Conservation (phyloP, 192 early-diverging fungal genomes). For the Gamsiella multidivaricata region DNA sequence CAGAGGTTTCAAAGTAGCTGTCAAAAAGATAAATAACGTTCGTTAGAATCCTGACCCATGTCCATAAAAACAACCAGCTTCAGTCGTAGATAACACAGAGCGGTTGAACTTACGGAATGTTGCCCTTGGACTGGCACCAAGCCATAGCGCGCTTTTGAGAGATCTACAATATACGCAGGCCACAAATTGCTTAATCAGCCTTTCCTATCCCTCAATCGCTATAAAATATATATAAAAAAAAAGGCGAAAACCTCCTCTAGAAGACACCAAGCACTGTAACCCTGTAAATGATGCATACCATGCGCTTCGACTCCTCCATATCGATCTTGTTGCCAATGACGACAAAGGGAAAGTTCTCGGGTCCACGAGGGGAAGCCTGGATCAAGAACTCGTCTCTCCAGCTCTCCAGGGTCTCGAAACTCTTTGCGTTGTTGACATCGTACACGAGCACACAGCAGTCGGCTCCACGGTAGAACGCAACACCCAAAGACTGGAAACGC, state of each 20-base stretch:
- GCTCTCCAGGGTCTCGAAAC: conserved; percentile 95
- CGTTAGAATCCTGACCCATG: neutral
- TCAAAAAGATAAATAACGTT: neutral
- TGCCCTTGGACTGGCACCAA: conserved; percentile 97
- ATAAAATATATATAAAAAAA: neutral
- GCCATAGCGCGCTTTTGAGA: conserved; percentile 94
- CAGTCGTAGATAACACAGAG: neutral
- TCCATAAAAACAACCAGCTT: neutral
- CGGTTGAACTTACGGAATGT: conserved; percentile 78
- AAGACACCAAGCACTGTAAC: neutral
- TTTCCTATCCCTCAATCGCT: neutral
- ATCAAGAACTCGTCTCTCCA: conserved; percentile 99
- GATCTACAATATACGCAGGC: conserved; percentile 68
- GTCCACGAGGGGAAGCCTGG: conserved; percentile 92
- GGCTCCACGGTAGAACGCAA: conserved; percentile 98
- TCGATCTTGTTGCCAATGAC: conserved; percentile 99
- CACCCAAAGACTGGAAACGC: conserved; percentile 97
- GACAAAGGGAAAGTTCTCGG: conserved; percentile 99
- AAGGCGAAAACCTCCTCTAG: neutral
- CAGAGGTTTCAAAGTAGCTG: conserved; percentile 97
- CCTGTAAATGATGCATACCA: conserved; percentile 69
- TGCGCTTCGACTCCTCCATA: conserved; percentile 91
- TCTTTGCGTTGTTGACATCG: conserved; percentile 95
- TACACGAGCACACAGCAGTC: conserved; percentile 99
- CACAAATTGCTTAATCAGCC: too few species aligned